phyloP scores from a whole-genome alignment of 257 asterid species.

The Cordia subcordata region DNA sequence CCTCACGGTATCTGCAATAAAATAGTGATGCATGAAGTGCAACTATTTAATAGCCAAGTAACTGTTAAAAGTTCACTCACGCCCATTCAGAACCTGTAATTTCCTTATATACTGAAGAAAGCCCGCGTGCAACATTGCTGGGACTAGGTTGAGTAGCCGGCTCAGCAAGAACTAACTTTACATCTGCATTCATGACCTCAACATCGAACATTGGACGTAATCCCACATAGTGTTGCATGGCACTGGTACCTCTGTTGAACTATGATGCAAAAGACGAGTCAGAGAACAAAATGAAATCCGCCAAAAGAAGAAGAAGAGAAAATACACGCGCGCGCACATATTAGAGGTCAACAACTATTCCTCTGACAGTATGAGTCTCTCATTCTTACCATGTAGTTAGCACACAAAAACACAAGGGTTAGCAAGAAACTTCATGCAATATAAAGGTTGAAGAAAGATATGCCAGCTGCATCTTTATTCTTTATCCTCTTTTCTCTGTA shows the following conservation, averaged over 20 bases:
- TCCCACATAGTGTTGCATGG: conserved; percentile 99
- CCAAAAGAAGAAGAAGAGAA: too few relatives aligned
- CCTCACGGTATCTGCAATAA: conserved; percentile 76
- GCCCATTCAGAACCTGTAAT: conserved; percentile 66
- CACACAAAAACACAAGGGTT: too few relatives aligned
- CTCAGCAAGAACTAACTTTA: conserved; percentile 80
- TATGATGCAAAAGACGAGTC: conserved; percentile 28
- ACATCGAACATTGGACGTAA: conserved; percentile 96
- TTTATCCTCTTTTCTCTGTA: too few relatives aligned
- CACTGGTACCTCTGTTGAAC: conserved; percentile 99
- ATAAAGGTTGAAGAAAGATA: too few relatives aligned
- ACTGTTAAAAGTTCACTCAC: conserved; percentile 11
- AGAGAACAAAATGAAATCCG: too few relatives aligned
- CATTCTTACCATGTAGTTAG: too few relatives aligned
- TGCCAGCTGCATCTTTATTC: too few relatives aligned
- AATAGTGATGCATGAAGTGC: conserved; percentile 16
- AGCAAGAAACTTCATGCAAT: too few relatives aligned
- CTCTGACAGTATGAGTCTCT: too few relatives aligned
- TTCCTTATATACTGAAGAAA: conserved; percentile 79
- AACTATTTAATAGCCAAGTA: conserved; percentile 3
- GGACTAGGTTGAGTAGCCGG: conserved; percentile 88
- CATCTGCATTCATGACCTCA: conserved; percentile 92
- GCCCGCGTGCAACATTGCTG: conserved; percentile 87
- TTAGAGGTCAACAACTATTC: too few relatives aligned
- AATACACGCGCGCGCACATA: too few relatives aligned